Evolutionary conservation across 2,329 filamentous ascomycete genomes (phyloP).

Genomic region (Claviceps africana): DNA sequence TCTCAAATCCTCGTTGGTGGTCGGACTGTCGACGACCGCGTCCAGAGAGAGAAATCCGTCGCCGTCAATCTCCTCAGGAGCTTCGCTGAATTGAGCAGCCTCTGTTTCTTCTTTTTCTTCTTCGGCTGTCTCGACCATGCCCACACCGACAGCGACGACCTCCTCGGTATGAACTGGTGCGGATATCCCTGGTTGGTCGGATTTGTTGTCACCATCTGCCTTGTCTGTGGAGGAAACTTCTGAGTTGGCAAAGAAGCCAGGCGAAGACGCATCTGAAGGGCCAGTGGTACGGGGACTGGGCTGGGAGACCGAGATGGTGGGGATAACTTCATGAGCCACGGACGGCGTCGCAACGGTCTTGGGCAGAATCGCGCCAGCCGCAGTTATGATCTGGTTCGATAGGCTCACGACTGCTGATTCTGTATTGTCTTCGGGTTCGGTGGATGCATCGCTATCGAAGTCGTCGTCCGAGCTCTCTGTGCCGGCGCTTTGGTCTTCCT

Average conservation of each 20-base stretch:
- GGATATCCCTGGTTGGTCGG: slow-evolving; percentile 2
- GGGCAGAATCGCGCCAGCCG: slow-evolving; percentile 2
- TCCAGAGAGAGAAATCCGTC: slow-evolving; percentile 60
- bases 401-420: neutral
- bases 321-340: neutral
- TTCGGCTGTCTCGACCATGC: slow-evolving; percentile 22
- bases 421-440: slow-evolving; percentile 6
- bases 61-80: slow-evolving; percentile 48
- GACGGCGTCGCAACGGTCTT: neutral
- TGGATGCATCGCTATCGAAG: slow-evolving; percentile 7
- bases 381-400: neutral
- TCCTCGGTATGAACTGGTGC: slow-evolving; percentile 11
- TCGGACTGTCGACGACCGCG: slow-evolving; percentile 52
- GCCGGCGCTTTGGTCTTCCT: slow-evolving; percentile 45
- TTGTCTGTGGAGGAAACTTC: neutral
- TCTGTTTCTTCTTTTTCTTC: slow-evolving; percentile 33
- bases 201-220: neutral
- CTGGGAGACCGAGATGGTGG: slow-evolving; percentile 4
- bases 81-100: slow-evolving; percentile 58
- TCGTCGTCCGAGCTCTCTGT: slow-evolving; percentile 20
- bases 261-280: neutral
- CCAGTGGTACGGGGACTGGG: neutral
- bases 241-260: slow-evolving; percentile 4
- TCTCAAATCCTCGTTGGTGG: slow-evolving; percentile 12
- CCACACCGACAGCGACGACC: slow-evolving; percentile 8